These are phyloP conservation scores for Trichoderma hamatum DNA, from an alignment of 2,329 filamentous ascomycete species.

Conservation along the genomic window DNA sequence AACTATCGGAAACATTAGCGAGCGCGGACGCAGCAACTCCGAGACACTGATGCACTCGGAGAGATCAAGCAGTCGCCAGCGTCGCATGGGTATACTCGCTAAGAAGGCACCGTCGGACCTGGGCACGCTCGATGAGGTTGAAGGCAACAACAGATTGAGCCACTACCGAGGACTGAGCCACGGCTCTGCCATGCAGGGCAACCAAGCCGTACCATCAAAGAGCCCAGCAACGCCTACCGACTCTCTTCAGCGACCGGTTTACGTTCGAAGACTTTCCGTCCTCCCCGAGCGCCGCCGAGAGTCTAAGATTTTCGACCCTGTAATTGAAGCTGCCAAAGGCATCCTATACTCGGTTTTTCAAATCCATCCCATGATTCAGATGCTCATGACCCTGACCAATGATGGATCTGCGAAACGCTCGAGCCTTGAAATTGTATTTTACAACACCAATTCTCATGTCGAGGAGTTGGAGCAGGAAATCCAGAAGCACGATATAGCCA, in stretches of 20 bases:
- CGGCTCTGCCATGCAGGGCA: constrained; percentile 67
- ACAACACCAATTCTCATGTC: constrained; percentile 68
- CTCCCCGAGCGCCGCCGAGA: constrained; percentile 66
- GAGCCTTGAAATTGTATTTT: constrained; percentile 68
- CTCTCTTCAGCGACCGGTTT: constrained; percentile 60
- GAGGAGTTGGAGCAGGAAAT: constrained; percentile 68
- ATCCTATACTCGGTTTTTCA: constrained; percentile 69
- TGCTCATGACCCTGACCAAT: constrained; percentile 63
- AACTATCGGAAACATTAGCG: constrained; percentile 69
- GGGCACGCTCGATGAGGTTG: constrained; percentile 64
- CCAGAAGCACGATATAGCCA: constrained; percentile 59
- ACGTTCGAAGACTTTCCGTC: constrained; percentile 65
- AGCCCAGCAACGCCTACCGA: constrained; percentile 64
- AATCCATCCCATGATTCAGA: constrained; percentile 69
- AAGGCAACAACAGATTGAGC: constrained; percentile 66
- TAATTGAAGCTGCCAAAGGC: constrained; percentile 67
- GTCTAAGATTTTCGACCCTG: constrained; percentile 62
- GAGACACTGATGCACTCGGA: constrained; percentile 61
- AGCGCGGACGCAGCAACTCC: constrained; percentile 68
- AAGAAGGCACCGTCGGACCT: constrained; percentile 59
- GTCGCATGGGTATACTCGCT: constrained; percentile 67
- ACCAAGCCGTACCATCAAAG: constrained; percentile 43
- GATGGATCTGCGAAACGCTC: constrained; percentile 64
- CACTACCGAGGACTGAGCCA: constrained; percentile 69
- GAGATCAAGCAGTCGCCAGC: constrained; percentile 57